These are phyloP conservation scores for Phanerochaete sordida DNA, from an alignment of 768 basidiomycete genomes.

Conservation along the genomic window DNA sequence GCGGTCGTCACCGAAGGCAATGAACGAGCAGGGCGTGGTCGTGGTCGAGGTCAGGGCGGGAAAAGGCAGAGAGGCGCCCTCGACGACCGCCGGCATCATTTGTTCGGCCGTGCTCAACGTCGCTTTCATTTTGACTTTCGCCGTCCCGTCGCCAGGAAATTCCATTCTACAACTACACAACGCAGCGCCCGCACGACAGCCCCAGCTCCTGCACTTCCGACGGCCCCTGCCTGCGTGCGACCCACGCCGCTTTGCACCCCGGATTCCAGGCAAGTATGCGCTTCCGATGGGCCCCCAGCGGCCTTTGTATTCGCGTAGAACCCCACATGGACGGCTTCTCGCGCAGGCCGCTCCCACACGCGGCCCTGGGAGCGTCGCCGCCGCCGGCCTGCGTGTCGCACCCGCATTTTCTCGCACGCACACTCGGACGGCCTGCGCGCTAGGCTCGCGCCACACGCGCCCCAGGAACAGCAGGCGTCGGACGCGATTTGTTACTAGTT, in stretches of 20 bases:
- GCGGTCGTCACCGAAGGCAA: constrained; percentile 8
- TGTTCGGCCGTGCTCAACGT: not conserved
- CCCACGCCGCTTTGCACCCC: not conserved
- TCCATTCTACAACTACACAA: not conserved
- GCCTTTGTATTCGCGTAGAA: too few species aligned
- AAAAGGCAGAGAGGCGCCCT: not conserved
- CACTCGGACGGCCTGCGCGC: not conserved
- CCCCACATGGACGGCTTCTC: too few species aligned
- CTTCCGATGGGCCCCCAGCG: too few species aligned
- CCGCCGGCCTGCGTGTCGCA: not conserved
- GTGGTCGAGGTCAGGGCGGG: not conserved
- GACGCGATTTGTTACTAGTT: not conserved
- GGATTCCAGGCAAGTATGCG: too few species aligned
- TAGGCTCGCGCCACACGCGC: not conserved
- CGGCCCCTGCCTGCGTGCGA: not conserved
- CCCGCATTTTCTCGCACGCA: not conserved
- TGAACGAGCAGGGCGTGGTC: not conserved
- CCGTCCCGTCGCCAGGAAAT: not conserved
- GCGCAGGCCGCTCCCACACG: too few species aligned
- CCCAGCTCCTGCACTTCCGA: too few species aligned
- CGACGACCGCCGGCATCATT: not conserved
- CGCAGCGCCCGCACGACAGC: not conserved
- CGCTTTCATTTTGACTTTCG: not conserved
- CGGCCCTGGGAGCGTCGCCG: not conserved
- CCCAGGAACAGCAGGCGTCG: not conserved